Evolutionary conservation across 1,284 basidiomycete species (phyloP).

Genomic region (Cutaneotrichosporon sp.): DNA sequence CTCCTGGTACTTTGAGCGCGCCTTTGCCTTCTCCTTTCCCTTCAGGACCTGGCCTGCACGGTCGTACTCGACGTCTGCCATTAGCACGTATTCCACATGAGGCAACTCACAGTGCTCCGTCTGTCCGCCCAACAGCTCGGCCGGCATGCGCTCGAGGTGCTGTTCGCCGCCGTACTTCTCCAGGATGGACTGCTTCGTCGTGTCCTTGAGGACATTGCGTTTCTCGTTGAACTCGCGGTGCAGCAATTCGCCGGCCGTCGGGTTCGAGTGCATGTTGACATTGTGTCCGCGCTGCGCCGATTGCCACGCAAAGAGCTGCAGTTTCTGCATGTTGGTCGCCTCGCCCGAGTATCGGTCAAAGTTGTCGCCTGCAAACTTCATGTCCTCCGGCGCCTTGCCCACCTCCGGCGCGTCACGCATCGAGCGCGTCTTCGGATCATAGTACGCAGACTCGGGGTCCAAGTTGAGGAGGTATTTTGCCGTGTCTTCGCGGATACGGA

Average conservation of each 20-base stretch:
- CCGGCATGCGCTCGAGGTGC: constrained; percentile 72
- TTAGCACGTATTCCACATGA: too few relatives aligned
- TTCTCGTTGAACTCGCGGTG: constrained; percentile 87
- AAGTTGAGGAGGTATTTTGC: constrained; percentile 98
- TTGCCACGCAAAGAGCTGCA: constrained; percentile 98
- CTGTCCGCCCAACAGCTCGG: constrained; percentile 85
- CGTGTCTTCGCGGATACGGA: constrained; percentile 98
- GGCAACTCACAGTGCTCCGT: constrained; percentile 73
- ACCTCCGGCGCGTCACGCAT: constrained; percentile 94
- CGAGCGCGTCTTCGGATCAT: constrained; percentile 98
- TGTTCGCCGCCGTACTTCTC: constrained; percentile 90
- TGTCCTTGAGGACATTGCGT: constrained; percentile 85
- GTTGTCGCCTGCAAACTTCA: constrained; percentile 92
- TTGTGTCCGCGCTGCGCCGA: constrained; percentile 88
- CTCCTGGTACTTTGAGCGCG: constrained; percentile 86
- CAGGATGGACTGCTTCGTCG: constrained; percentile 78
- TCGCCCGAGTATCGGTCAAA: constrained; percentile 87
- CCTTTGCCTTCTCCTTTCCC: constrained; percentile 80
- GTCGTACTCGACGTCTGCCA: constrained; percentile 87
- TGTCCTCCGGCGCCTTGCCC: constrained; percentile 75
- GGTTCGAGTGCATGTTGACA: constrained; percentile 92
- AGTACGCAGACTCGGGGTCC: constrained; percentile 92
- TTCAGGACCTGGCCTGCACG: constrained; percentile 84
- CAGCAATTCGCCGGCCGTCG: constrained; percentile 87
- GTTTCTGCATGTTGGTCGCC: constrained; percentile 79